phyloP scores from a whole-genome alignment of 257 asterid genomes.

The Fraxinus americana region DNA sequence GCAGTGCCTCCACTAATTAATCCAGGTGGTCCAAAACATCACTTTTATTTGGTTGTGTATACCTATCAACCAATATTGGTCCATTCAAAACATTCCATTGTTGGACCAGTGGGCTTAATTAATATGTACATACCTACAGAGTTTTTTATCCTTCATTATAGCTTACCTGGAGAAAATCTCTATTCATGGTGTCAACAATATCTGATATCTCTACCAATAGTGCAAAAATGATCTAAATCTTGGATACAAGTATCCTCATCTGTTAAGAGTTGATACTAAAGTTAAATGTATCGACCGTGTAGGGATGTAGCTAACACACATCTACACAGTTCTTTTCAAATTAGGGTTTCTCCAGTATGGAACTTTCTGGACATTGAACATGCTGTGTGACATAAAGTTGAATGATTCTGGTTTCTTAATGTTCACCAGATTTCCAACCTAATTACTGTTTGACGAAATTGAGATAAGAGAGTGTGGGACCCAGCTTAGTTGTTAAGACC shows the following conservation, averaged over 20 bases:
- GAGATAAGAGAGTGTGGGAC: conserved; percentile 14
- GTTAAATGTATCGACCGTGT: no score
- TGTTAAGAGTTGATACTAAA: no score
- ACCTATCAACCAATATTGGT: not conserved
- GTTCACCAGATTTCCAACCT: not conserved
- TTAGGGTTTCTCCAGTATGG: not conserved
- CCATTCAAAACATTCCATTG: not conserved
- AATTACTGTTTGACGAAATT: conserved; percentile 7
- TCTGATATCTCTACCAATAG: no score
- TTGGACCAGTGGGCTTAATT: not conserved
- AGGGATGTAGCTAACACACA: not conserved
- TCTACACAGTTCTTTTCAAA: not conserved
- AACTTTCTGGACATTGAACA: not conserved
- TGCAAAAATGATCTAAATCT: no score
- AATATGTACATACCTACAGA: not conserved
- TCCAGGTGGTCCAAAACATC: conserved; percentile 8
- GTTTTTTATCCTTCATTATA: not conserved
- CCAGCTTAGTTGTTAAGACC: conserved; percentile 8
- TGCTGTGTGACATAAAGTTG: not conserved
- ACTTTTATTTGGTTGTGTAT: not conserved
- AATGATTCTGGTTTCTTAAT: not conserved
- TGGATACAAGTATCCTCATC: no score
- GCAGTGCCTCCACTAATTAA: not conserved
- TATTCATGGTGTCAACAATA: no score
- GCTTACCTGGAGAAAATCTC: not conserved